Conservation (phyloP, 2,329 filamentous ascomycete genomes). For the Didymella glomerata region DNA sequence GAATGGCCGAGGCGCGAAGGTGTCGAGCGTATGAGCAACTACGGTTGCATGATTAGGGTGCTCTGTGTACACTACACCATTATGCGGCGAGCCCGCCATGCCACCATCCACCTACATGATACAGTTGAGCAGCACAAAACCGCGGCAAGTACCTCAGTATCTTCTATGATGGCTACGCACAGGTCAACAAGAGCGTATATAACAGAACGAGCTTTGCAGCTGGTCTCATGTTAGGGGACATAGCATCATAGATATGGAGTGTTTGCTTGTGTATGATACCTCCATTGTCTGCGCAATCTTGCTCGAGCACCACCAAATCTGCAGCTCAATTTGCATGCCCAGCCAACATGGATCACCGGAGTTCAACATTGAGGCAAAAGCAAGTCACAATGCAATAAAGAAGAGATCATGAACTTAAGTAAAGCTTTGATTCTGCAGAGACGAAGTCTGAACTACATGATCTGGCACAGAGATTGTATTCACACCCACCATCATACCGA, state of each 20-base stretch:
- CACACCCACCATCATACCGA: conserved; percentile 26
- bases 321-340: background rate
- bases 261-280: background rate
- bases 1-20: background rate
- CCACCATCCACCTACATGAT: background rate
- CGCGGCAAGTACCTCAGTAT: background rate
- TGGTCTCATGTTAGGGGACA: background rate
- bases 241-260: background rate
- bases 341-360: background rate
- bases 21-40: background rate
- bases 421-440: conserved; percentile 26
- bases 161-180: background rate
- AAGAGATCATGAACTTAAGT: conserved; percentile 20
- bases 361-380: background rate
- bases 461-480: conserved; percentile 31
- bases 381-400: conserved; percentile 20
- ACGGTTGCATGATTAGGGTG: background rate
- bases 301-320: background rate
- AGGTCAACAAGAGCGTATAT: background rate
- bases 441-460: conserved; percentile 23
- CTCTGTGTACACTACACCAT: background rate
- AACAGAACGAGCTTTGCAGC: background rate
- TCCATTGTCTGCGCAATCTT: background rate
- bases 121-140: background rate
- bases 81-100: background rate